Conservation (phyloP, 805 yeast species). For the Saccharomycopsis sp. region DNA sequence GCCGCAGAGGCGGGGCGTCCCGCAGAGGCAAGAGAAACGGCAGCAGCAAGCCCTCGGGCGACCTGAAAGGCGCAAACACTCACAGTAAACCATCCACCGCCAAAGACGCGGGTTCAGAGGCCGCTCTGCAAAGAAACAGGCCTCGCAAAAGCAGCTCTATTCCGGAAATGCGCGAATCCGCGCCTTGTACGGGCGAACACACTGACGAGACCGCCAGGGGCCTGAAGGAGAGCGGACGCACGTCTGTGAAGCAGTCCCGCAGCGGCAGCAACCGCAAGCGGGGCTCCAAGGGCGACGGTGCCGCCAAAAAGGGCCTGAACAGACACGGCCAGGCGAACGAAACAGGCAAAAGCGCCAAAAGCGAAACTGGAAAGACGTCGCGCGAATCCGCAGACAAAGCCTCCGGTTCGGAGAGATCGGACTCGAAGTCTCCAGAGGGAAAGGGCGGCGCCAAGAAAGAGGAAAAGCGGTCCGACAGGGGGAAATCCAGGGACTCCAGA, state of each 20-base stretch:
- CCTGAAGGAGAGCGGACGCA: background rate
- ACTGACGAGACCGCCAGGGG: too few relatives aligned
- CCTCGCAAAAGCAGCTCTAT: background rate
- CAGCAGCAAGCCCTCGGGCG: background rate
- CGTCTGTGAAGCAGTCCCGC: background rate
- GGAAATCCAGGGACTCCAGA: too few relatives aligned
- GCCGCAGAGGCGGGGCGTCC: background rate
- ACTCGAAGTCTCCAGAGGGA: too few relatives aligned
- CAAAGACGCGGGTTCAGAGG: background rate
- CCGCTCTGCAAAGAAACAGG: background rate
- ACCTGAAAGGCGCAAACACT: background rate
- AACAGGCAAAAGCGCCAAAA: background rate
- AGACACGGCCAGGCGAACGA: background rate
- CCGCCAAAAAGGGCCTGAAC: background rate
- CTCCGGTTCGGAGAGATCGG: too few relatives aligned
- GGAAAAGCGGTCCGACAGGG: slow-evolving; percentile 3
- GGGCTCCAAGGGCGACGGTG: background rate
- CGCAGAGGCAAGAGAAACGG: slow-evolving; percentile 2
- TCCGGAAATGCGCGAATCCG: background rate
- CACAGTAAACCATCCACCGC: background rate
- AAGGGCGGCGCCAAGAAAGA: slow-evolving; percentile 2
- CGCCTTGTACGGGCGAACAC: too few relatives aligned
- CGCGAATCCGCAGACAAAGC: background rate
- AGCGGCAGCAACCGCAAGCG: background rate
- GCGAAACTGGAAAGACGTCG: background rate